Evolutionary conservation across 2,329 filamentous ascomycete genomes (phyloP), one percentile per base, ranked within the genome.

Genomic region (Fusarium marasasianum): DNA sequence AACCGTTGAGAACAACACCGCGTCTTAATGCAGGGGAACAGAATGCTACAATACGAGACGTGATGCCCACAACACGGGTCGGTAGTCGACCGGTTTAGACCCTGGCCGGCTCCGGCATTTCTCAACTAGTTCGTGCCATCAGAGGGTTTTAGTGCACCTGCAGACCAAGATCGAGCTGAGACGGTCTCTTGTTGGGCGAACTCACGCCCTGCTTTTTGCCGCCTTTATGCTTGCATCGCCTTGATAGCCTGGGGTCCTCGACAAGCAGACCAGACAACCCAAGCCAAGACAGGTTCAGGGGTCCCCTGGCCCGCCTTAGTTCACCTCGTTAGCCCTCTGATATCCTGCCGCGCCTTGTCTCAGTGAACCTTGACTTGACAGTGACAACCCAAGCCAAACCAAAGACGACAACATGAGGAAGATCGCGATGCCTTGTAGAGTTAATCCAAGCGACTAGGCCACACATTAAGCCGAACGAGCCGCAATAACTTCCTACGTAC

Each of bases 271-370:
- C 38, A 38, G 47, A 33, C 47, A 48, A 31, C 15, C 26, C 41
- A 59, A 40, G 41, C 40, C 35, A 67, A 24, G 59, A 40, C 54
- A 50, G 24, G 37, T 41, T 47, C 63, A 54, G 60, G 72, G 72
- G 59, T 24, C 51, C 72, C 72, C 71, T 73, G 59, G 50, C 33
- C 48, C 40, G 55, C 59, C 56, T 69, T 74, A 63, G 65, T 57
- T 53, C 48, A 53, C 48, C 51, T 66, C 8, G 51, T 47, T 47
- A 41, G 51, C 51, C 43, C 48, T 69, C n/a, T 53, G 51, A 41
- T 55, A 59, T 58, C 66, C 67, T 71, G 66, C 59, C 59, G 59
- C 54, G 68, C 68, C 63, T 63, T 73, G 68, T 75, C 72, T 72
- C 59, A 66, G 53, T 55, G 43, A 74, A 68, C 66, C 64, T 63